Evolutionary conservation across 441 rosid genomes (phyloP), one percentile per base, ranked within the genome.

Genomic region (Capsella rubella): DNA sequence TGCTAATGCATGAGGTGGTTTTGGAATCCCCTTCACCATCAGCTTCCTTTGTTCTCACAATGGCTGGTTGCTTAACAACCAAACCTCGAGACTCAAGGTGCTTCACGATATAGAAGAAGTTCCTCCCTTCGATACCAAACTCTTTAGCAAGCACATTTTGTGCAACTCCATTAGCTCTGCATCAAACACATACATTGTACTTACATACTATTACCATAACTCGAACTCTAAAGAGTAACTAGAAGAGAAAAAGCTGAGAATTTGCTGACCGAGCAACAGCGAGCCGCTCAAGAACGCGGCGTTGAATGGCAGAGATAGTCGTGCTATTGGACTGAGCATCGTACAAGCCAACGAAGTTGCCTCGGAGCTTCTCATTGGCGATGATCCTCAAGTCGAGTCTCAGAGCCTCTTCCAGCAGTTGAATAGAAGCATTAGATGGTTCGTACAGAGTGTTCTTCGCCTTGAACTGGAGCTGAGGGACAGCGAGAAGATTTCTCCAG

Each of bases 61-160:
- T 79, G 7, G 91, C 98, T 8, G 88, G 89, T 42, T 87, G 94
- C 79, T 82, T 88, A 80, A 89, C 88, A 72, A 93, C 85, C 70
- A 96, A 70, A 39, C 93, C 90, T 65, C 86, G 83, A 78, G 90
- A 86, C 79, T 93, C 94, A 21, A 93, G 98, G 14, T 83, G 90
- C 81, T 73, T 87, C 77, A 91, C 53, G 14, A 85, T 81, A 72
- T 93, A 91, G 51, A 87, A 91, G 60, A 87, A 85, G 76, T 91
- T 81, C 56, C 85, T 93, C 75, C 88, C 93, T 79, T 85, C 84
- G 52, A 91, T 86, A 21, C 84, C 83, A 37, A 93, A 85, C 74
- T 90, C 97, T 85, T 91, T 93, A 7, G 87, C 89, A 74, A 95
- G 84, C 69, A 87, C 87, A 80, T 80, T 87, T 69, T 95, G 99